phyloP scores from a whole-genome alignment of 139 green algal species.

The Coelastrella sp. region DNA sequence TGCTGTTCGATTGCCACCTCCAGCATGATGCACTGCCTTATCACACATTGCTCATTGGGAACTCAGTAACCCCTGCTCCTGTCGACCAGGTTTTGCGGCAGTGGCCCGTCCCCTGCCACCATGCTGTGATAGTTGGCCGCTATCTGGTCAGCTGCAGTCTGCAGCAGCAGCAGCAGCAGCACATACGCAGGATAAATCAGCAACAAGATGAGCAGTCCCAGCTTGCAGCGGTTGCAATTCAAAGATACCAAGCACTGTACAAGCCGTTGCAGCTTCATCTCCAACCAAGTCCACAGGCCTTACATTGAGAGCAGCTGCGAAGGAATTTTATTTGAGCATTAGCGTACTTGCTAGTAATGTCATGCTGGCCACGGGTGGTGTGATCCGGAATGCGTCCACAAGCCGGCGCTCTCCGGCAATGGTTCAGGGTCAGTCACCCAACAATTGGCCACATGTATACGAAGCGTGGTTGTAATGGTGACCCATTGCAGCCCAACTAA shows the following conservation, averaged over 20 bases:
- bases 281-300: background rate
- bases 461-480: too few species aligned
- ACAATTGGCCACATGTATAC: constrained; percentile 11
- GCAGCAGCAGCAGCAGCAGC: constrained; percentile 26
- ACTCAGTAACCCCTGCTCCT: constrained; percentile 43
- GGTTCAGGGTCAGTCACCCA: constrained; percentile 73
- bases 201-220: background rate
- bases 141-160: constrained; percentile 50
- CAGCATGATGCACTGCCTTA: too few species aligned
- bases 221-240: too few species aligned
- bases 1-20: too few species aligned
- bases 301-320: too few species aligned
- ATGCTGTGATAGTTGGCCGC: constrained; percentile 54
- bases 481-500: too few species aligned
- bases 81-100: constrained; percentile 43
- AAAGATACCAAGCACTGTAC: too few species aligned
- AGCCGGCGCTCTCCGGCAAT: constrained; percentile 57
- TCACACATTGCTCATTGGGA: background rate
- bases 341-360: too few species aligned
- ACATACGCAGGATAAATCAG: background rate
- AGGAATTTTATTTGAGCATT: too few species aligned
- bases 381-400: constrained; percentile 66
- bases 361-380: too few species aligned
- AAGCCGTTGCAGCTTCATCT: background rate
- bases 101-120: constrained; percentile 4